Percentiles rank a stretch among this genome's conserved stretches.
These are phyloP conservation scores for Fusarium oligoseptatum DNA, from an alignment of 2,329 filamentous ascomycete genomes.

Conservation along the genomic window DNA sequence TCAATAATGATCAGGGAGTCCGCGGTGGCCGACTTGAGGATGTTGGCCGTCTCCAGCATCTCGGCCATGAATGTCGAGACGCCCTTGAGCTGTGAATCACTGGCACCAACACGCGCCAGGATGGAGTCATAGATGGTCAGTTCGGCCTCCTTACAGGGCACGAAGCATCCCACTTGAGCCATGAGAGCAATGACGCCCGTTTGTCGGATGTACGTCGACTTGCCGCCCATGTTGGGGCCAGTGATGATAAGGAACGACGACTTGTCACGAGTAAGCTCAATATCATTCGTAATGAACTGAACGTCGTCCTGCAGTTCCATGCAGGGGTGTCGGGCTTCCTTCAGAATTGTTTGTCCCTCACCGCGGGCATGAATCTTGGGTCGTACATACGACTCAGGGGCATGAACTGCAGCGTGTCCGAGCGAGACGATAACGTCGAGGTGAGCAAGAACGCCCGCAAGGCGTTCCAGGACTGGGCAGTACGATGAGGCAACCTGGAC, in stretches of 20 bases:
- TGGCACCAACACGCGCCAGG: constrained; percentile 93
- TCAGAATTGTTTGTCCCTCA: constrained; percentile 88
- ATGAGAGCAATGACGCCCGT: constrained; percentile 97
- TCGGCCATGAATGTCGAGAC: constrained; percentile 99
- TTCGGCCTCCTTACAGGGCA: constrained; percentile 90
- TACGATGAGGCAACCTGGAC: constrained; percentile 95
- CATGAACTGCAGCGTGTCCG: constrained; percentile 92
- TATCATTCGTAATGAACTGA: constrained; percentile 98
- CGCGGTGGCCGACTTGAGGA: constrained; percentile 94
- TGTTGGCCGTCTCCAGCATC: constrained; percentile 99
- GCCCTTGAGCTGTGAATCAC: constrained; percentile 96
- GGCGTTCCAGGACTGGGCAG: constrained; percentile 88
- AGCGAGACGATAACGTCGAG: constrained; percentile 96
- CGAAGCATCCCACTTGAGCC: constrained; percentile 97
- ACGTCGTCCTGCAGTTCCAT: constrained; percentile 99
- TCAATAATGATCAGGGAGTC: constrained; percentile 99
- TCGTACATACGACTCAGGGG: constrained; percentile 90
- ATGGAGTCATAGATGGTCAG: constrained; percentile 97
- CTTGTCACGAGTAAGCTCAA: constrained; percentile 80
- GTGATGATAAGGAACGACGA: constrained; percentile 97
- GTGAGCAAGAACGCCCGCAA: constrained; percentile 90
- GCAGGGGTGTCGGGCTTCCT: constrained; percentile 94
- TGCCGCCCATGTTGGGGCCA: constrained; percentile 98
- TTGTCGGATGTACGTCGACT: constrained; percentile 97
- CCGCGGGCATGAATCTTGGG: constrained; percentile 92